Evolutionary conservation across 129 eudicot genomes (phyloP), one percentile per base, ranked within the genome.

Genomic region (Smallanthus sonchifolius): DNA sequence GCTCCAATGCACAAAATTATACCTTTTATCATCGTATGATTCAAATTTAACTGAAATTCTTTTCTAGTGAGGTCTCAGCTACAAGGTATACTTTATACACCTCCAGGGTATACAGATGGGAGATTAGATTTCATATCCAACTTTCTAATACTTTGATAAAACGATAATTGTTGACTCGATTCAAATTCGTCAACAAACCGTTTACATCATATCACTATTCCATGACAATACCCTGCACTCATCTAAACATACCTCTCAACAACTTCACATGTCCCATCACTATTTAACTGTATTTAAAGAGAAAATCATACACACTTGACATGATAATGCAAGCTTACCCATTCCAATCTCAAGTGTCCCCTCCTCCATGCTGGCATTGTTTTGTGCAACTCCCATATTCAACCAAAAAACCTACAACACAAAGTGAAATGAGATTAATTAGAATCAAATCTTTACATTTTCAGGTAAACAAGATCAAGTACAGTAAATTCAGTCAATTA

Each of bases 311-410:
- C 40, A 7, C 4, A 4, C n/a, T 39, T 35, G 30, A 14, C 62
- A 49, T 61, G 11, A 61, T 60, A 39, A 28, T 4, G 63, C 5
- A 77, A 80, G 80, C 86, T 85, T 75, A 92, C 97, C 97, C 89
- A 89, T 88, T 70, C 97, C 97, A 64, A 92, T 85, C 83, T 92
- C 97, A 60, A 92, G 86, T 37, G 87, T 89, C 56, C 96, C 97
- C 66, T 92, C 97, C 56, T 89, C 97, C 86, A 84, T 61, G 43
- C 84, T 86, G 65, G 44, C 30, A 74, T 75, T 83, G 77, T 89
- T 89, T 75, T 83, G 77, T 14, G 79, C 87, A 49, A 49, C 84
- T 55, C 92, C 96, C 96, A 92, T 92, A 32, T 65, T 87, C 70
- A 73, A 69, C 66, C 38, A 67, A 32, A 7, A 56, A 45, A 63